Percentiles rank a stretch among this genome's conserved stretches.
Evolutionary conservation across 2,329 filamentous ascomycete species (phyloP).

Genomic region (Colletotrichum cuscutae): DNA sequence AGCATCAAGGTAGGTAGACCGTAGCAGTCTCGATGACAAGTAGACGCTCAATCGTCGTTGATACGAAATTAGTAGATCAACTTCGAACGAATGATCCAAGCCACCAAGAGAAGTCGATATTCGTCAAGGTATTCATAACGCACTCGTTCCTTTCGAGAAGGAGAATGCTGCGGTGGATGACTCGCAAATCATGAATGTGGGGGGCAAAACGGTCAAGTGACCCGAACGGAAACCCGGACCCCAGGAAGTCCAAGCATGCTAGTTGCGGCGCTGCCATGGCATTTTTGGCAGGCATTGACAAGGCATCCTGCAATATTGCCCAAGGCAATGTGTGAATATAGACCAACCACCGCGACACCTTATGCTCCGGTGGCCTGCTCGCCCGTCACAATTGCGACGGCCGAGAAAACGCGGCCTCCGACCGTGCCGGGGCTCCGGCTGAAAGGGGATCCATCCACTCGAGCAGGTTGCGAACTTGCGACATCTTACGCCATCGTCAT

Average conservation of each 20-base stretch:
- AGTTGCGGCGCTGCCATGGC: neutral
- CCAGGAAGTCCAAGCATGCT: neutral
- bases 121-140: neutral
- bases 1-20: neutral
- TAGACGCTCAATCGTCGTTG: neutral
- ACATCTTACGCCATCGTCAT: neutral
- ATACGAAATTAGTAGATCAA: neutral
- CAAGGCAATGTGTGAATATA: neutral
- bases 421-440: constrained; percentile 6
- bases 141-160: neutral
- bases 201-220: constrained; percentile 5
- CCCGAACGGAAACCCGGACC: constrained; percentile 10
- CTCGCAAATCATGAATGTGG: neutral
- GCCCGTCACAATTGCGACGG: neutral
- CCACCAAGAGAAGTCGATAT: neutral
- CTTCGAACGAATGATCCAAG: neutral
- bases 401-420: neutral
- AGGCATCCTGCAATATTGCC: neutral
- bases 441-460: neutral
- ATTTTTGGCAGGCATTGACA: neutral
- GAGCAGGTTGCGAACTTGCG: neutral
- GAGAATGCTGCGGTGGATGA: neutral
- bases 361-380: neutral
- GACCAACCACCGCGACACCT: neutral
- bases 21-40: neutral